These are phyloP conservation scores for Pseudotulostoma volvatum DNA, from an alignment of 495 filamentous ascomycete species.

Conservation along the genomic window DNA sequence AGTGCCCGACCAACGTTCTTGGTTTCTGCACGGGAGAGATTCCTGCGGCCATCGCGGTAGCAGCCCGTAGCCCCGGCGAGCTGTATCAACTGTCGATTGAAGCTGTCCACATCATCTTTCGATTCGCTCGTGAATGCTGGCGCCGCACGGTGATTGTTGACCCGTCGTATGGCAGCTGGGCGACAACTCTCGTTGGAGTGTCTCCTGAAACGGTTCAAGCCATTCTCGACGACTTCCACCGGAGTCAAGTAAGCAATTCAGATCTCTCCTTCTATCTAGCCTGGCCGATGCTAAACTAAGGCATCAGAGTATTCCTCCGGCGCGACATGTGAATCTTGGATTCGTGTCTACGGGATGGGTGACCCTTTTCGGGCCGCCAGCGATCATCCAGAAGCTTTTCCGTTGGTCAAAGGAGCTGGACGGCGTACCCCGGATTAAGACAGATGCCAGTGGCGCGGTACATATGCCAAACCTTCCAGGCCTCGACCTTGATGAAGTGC, in stretches of 20 bases:
- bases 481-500: conserved; percentile 4
- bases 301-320: conserved; percentile 1
- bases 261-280: background rate
- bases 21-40: conserved; percentile 9
- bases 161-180: conserved; percentile 4
- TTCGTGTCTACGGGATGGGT: conserved; percentile 4
- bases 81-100: conserved; percentile 5
- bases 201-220: conserved; percentile 1
- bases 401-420: conserved; percentile 1
- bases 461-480: conserved; percentile 5
- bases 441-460: conserved; percentile 2
- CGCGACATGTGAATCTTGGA: conserved; percentile 2
- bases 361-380: conserved; percentile 6
- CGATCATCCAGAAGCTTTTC: conserved; percentile 4
- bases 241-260: conserved; percentile 2
- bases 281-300: background rate
- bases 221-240: conserved; percentile 4
- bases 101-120: conserved; percentile 4
- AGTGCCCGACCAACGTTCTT: conserved; percentile 2
- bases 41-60: conserved; percentile 7
- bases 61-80: conserved; percentile 1
- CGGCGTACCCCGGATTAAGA: conserved; percentile 4
- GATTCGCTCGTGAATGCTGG: conserved; percentile 2
- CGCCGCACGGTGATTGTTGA: conserved; percentile 3
- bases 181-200: conserved; percentile 6